Evolutionary conservation across 2,329 filamentous ascomycete genomes (phyloP).

Genomic region (Arthrinium puccinioides): DNA sequence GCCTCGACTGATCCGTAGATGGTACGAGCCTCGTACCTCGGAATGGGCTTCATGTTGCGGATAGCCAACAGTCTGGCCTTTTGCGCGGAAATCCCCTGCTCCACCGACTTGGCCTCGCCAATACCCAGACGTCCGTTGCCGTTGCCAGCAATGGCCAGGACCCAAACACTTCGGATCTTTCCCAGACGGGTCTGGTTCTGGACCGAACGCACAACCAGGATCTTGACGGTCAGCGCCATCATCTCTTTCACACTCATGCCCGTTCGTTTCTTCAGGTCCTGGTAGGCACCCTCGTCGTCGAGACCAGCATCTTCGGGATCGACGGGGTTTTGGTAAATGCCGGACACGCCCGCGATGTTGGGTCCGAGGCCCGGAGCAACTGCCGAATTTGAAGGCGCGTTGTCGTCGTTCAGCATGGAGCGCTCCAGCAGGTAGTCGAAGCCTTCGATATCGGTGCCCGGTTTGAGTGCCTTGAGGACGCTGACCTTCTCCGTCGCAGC

Average conservation of each 20-base stretch:
- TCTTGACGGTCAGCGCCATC: constrained; percentile 56
- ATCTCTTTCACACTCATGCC: constrained; percentile 47
- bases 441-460: neutral
- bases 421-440: constrained; percentile 26
- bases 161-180: constrained; percentile 74
- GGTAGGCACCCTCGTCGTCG: constrained; percentile 43
- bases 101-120: constrained; percentile 82
- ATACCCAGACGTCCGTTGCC: constrained; percentile 78
- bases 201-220: constrained; percentile 66
- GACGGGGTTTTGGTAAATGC: constrained; percentile 38
- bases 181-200: constrained; percentile 93
- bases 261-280: constrained; percentile 46
- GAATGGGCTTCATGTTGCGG: constrained; percentile 86
- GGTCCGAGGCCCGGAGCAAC: constrained; percentile 41
- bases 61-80: constrained; percentile 80
- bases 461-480: neutral
- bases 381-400: constrained; percentile 31
- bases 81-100: constrained; percentile 56
- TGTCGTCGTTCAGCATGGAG: constrained; percentile 24
- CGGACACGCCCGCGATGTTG: constrained; percentile 45
- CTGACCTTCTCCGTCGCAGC: neutral
- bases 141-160: constrained; percentile 80
- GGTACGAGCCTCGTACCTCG: constrained; percentile 84
- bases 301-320: constrained; percentile 43
- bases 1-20: constrained; percentile 77